Evolutionary conservation across 306 rosid genomes (phyloP).

Genomic region (Fagus sylvatica): DNA sequence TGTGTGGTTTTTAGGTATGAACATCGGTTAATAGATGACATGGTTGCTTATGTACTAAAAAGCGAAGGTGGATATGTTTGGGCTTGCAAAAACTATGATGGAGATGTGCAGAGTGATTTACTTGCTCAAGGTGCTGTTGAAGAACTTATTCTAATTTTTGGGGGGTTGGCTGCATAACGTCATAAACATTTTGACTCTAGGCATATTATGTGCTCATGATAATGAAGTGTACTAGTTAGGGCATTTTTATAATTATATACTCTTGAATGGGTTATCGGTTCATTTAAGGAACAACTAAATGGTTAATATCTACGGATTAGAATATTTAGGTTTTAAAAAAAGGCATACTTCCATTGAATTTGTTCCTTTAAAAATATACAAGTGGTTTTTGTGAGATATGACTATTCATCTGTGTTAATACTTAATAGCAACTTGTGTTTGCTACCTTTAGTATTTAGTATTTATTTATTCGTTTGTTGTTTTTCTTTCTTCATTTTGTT

Average conservation of each 20-base stretch:
- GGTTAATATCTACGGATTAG: slow-evolving; percentile 1
- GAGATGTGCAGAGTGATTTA: slow-evolving; percentile 96
- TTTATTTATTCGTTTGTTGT: neutral
- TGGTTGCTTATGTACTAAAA: slow-evolving; percentile 94
- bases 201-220: neutral
- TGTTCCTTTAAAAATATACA: neutral
- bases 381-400: neutral
- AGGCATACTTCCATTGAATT: neutral
- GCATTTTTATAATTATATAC: neutral
- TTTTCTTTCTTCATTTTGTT: neutral
- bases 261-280: neutral
- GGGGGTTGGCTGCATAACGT: neutral
- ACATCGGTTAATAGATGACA: slow-evolving; percentile 97
- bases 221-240: neutral
- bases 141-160: slow-evolving; percentile 1
- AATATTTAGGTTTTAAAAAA: neutral
- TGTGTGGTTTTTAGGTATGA: slow-evolving; percentile 73
- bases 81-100: slow-evolving; percentile 99
- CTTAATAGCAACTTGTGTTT: neutral
- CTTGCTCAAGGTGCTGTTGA: slow-evolving; percentile 85
- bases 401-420: neutral
- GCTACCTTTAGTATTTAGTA: neutral
- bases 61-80: slow-evolving; percentile 99
- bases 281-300: neutral
- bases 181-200: neutral